Evolutionary conservation across 805 yeast species (phyloP), one percentile per base, ranked within the genome.

Genomic region (Hagleromyces aurorensis): DNA sequence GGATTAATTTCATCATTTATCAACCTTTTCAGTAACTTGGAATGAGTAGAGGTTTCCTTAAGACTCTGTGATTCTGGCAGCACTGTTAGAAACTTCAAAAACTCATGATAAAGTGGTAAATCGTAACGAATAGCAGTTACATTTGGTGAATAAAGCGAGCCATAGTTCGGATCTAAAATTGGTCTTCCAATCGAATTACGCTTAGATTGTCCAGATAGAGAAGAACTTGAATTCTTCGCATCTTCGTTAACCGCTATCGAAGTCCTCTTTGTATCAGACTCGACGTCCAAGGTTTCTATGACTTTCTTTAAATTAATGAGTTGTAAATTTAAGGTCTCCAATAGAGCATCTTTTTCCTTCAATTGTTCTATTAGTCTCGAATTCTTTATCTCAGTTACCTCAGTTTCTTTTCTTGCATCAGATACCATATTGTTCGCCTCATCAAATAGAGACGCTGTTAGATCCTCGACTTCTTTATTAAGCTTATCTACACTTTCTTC

Each of bases 361-460:
- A 82, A 49, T n/a, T 69, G 69, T 5, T 60, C 63, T 1, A 61
- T 44, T 27, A 81, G 51, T 39, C 69, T 74, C 19, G 67, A 59
- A 43, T 80, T 80, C 41, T 75, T 72, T 28, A 70, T 55, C 43
- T 76, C 74, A 37, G 64, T 64, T 19, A 71, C 73, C 47, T 76
- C 67, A 4, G 77, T 70, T 33, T 78, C 80, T 30, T 73, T 65
- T 36, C 82, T 72, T 0, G 94, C 94, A 38, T 76, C 72, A 27
- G 79, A 73, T 5, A 84, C 95, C 83, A 83, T 82, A 28, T 69
- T 67, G 50, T 84, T 84, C 9, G 95, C 95, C 49, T 85, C 91
- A 38, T 73, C 79, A 49, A 84, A 84, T 18, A 84, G 58, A 1
- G 86, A 73, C 1, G 78, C 83, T 1, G 86, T 72, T 26, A 84